Evolutionary conservation across 768 basidiomycete species (phyloP).

Genomic region (Tricholoma bakamatsutake): DNA sequence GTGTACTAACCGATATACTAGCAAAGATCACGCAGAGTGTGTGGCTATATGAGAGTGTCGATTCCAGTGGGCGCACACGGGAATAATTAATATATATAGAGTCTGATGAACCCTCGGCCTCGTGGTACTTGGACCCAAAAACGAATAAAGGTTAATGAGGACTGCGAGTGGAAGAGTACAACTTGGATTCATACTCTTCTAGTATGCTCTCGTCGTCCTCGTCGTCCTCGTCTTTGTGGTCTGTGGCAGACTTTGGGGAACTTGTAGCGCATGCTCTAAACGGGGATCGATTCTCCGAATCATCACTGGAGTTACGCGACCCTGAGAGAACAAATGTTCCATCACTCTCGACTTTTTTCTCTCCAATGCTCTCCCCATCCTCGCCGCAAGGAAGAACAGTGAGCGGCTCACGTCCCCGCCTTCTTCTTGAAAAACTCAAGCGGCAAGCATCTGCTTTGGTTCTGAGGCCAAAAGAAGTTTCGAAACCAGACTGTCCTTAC

Average conservation of each 20-base stretch:
- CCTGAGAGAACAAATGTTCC: conserved; percentile 7
- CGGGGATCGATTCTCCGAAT: conserved; percentile 14
- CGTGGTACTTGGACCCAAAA: too few relatives aligned
- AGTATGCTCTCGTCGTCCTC: not conserved
- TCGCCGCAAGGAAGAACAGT: not conserved
- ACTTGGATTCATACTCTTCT: too few relatives aligned
- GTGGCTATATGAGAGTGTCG: too few relatives aligned
- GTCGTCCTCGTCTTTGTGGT: conserved; percentile 9
- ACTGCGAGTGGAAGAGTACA: too few relatives aligned
- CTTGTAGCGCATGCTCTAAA: conserved; percentile 17
- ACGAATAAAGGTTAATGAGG: too few relatives aligned
- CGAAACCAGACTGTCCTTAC: conserved; percentile 5
- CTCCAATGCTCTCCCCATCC: not conserved
- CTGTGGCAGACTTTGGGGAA: conserved; percentile 13
- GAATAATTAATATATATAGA: too few relatives aligned
- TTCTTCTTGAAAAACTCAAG: conserved; percentile 14
- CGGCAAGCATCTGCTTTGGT: conserved; percentile 16
- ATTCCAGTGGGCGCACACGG: too few relatives aligned
- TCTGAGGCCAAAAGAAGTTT: conserved; percentile 4
- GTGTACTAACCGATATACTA: not conserved
- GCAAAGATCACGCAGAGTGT: too few relatives aligned
- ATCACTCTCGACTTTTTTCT: not conserved
- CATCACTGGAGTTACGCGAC: conserved; percentile 10
- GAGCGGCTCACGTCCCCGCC: conserved; percentile 4
- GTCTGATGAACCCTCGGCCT: too few relatives aligned